Base-by-base conservation (phyloP, 2,329 filamentous ascomycete genomes). In the Aspergillus cejpii region DNA sequence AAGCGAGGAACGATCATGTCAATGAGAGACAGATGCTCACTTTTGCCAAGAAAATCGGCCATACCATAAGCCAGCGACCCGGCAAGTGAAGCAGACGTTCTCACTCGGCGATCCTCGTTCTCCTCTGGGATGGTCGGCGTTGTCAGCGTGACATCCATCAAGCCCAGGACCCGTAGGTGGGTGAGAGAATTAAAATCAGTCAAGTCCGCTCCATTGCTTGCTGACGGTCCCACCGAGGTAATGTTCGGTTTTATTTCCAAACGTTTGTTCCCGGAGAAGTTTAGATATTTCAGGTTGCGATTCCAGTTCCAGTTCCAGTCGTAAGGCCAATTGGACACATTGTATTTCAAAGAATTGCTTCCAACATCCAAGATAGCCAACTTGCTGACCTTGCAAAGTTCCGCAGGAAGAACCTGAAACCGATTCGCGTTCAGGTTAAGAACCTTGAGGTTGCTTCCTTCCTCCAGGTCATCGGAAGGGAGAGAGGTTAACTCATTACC, bases 221-320 rank as follows among this genome's bases (percentile, higher is more conserved):
- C 63, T 61, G 75, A 60, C 62, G 73, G 53, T 62, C 70, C 75
- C 44, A 75, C 70, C 38, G 79, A 79, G 6, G 77, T 73, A 20
- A 79, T 80, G 49, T 72, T 79, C 1, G 80, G 80, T 59, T 83
- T 83, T 71, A 98, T 97, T 67, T 98, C 92, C 26, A 98, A 71
- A 40, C 91, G 83, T 67, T 95, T 96, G 71, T 98, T 98, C 41
- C 92, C 92, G 0, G 91, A 97, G 60, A 98, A 75, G 61, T 97
- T 98, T 51, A 98, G 82, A 61, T 94, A 98, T 51, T 90, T 85
- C 53, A 98, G 72, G 58, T 96, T 94, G 39, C 86, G 87, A 60
- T 98, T 98, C 76, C 92, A 87, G 61, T 97, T 97, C 92, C 92
- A 98, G 60, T 98, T 98, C 92, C 92, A 98, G 64, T 98, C 92